Percentiles rank a stretch among this genome's conserved stretches.
These are phyloP conservation scores for Gymnopilus dilepis DNA, from an alignment of 768 basidiomycete genomes.

Conservation along the genomic window DNA sequence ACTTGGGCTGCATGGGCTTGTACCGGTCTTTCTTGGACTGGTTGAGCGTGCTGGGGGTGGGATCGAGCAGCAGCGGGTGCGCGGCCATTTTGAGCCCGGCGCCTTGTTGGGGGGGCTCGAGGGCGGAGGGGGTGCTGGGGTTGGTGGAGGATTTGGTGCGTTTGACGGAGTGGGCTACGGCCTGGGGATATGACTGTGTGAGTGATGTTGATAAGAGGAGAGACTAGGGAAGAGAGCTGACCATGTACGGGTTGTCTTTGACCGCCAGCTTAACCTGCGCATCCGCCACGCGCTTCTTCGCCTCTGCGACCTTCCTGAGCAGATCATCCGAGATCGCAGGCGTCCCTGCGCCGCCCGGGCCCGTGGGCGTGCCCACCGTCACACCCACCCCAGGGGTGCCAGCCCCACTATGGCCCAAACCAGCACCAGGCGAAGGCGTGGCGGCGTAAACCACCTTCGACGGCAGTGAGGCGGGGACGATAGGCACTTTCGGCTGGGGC, in stretches of 20 bases:
- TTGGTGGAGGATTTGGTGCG: constrained; percentile 27
- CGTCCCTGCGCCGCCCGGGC: constrained; percentile 40
- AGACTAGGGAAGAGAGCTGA: constrained; percentile 35
- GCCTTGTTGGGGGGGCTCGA: constrained; percentile 74
- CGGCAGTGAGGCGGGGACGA: constrained; percentile 37
- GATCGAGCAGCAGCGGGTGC: constrained; percentile 83
- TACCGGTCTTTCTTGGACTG: constrained; percentile 91
- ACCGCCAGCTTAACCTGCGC: constrained; percentile 77
- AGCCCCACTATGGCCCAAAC: constrained; percentile 38
- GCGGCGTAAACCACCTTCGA: constrained; percentile 39
- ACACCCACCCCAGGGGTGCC: constrained; percentile 38
- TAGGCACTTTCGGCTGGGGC: constrained; percentile 42
- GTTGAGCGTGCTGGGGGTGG: constrained; percentile 53
- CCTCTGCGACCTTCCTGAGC: constrained; percentile 78
- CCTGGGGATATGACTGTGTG: constrained; percentile 36
- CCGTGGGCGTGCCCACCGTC: constrained; percentile 46
- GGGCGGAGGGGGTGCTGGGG: constrained; percentile 48
- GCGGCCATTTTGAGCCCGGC: constrained; percentile 90
- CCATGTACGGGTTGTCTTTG: constrained; percentile 91
- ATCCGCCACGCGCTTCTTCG: constrained; percentile 83
- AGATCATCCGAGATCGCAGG: constrained; percentile 66
- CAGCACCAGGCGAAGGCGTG: constrained; percentile 39
- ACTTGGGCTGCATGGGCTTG: constrained; percentile 99
- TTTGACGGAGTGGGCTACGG: constrained; percentile 58
- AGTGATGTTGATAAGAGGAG: neutral